Evolutionary conservation across 345 rosid genomes (phyloP), one percentile per base, ranked within the genome.

Genomic region (Eucalyptus urophylla): DNA sequence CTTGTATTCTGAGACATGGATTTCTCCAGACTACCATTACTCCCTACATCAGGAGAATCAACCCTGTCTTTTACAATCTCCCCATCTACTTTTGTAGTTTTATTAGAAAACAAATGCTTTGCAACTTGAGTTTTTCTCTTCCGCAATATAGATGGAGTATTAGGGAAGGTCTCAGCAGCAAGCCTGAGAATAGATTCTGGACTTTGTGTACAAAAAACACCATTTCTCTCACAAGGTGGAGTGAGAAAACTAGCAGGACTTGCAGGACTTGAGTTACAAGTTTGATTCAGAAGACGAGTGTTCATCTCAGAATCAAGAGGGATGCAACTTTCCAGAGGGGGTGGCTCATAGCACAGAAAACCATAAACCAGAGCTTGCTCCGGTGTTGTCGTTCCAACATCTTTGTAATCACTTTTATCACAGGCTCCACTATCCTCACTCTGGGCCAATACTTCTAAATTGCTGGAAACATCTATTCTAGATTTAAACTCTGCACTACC

Each of bases 91-190:
- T 92, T 93, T 43, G 80, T 88, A 51, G 67, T 87, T 87, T 90
- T 90, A 87, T 88, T 88, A 67, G 92, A 89, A 87, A 89, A 92
- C 31, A 49, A n/a, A 88, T 88, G 92, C 87, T 50, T 90, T 53
- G 91, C 92, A 87, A 43, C 87, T 91, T 86, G 88, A 17, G 88
- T 87, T 89, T 93, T 93, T 92, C 99, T 94, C 92, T 96, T 98
- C 90, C 99, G 93, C 88, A 95, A 93, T 60, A 98, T 98, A 45
- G 99, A 97, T 88, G 99, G 99, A 60, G 97, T 97, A 90, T 96
- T 94, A 47, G 99, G 97, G 91, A 91, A 98, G 87, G 93, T 97
- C 90, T 93, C 94, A 37, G 99, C 99, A 90, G 98, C 99, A 81
- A 91, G 92, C 91, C 94, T 96, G 90, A 98, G 92, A 69, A 93